A percentile compares a stretch with the other conserved stretches of the same genome.
These are phyloP conservation scores for Ensete glaucum DNA, from an alignment of 176 grass and related monocot genomes.

Conservation along the genomic window DNA sequence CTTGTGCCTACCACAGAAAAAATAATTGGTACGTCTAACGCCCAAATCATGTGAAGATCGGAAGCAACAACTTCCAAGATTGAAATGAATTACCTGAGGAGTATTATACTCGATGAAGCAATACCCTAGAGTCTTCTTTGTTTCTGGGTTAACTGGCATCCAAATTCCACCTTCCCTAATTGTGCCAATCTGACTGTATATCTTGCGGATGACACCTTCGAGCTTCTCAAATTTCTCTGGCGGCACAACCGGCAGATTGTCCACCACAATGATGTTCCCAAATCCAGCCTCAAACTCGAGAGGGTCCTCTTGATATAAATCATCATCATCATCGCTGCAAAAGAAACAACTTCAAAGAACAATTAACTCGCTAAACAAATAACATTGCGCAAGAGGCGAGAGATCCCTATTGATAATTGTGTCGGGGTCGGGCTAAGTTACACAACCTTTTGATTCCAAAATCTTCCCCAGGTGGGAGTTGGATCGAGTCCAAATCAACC, in stretches of 20 bases:
- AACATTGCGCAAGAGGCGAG: not conserved
- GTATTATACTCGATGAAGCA: conserved; percentile 83
- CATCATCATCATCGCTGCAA: conserved; percentile 69
- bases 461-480: conserved; percentile 55
- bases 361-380: not conserved
- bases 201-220: conserved; percentile 67
- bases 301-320: conserved; percentile 48
- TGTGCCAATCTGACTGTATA: conserved; percentile 63
- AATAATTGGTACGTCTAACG: not conserved
- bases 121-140: conserved; percentile 70
- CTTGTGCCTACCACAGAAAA: not conserved
- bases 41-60: not conserved
- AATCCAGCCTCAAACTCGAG: conserved; percentile 61
- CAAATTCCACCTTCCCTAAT: conserved; percentile 78
- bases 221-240: conserved; percentile 86
- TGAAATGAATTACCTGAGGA: conserved; percentile 43
- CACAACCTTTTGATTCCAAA: conserved; percentile 61
- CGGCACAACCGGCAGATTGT: conserved; percentile 73
- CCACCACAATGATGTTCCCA: conserved; percentile 53
- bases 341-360: conserved; percentile 1
- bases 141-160: conserved; percentile 73
- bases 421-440: not conserved
- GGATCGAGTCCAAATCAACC: conserved; percentile 51
- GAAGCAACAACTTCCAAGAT: conserved; percentile 4
- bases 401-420: not conserved